phyloP scores from a whole-genome alignment of 768 basidiomycete species.

The Calocybe indica region DNA sequence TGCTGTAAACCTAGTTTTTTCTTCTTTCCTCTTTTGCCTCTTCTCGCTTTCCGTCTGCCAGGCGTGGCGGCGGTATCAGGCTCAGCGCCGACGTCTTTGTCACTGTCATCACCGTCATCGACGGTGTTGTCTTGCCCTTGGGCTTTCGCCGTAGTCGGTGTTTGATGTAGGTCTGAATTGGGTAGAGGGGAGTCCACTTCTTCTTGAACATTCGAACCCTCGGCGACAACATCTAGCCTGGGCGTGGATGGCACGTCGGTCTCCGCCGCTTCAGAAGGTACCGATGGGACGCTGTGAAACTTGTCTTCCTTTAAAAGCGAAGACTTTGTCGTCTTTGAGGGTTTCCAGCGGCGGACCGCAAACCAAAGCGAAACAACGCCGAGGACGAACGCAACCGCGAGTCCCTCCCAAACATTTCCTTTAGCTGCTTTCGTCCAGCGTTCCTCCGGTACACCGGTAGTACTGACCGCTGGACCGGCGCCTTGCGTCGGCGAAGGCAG shows the following conservation, averaged over 20 bases:
- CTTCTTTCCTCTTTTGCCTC: slow-evolving; percentile 52
- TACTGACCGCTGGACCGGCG: background rate
- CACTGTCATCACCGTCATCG: slow-evolving; percentile 50
- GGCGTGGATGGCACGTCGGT: slow-evolving; percentile 4
- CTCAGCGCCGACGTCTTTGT: slow-evolving; percentile 17
- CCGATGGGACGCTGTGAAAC: slow-evolving; percentile 1
- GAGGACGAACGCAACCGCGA: slow-evolving; percentile 17
- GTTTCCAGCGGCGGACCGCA: slow-evolving; percentile 16
- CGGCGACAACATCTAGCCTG: too few relatives aligned
- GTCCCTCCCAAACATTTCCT: slow-evolving; percentile 17
- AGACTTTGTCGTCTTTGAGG: slow-evolving; percentile 2
- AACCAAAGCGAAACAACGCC: slow-evolving; percentile 26
- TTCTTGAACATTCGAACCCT: too few relatives aligned
- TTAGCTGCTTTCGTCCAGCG: slow-evolving; percentile 7
- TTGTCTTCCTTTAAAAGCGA: slow-evolving; percentile 2
- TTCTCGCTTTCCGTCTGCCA: slow-evolving; percentile 37
- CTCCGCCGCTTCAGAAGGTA: background rate
- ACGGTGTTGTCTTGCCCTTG: background rate
- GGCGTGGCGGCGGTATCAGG: slow-evolving; percentile 31
- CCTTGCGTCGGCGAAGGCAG: background rate
- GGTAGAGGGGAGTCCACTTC: too few relatives aligned
- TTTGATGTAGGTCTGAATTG: too few relatives aligned
- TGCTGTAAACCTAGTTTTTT: slow-evolving; percentile 39
- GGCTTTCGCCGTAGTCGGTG: too few relatives aligned
- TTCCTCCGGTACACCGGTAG: slow-evolving; percentile 2